A percentile compares a stretch with the other conserved stretches of the same genome.
phyloP scores from a whole-genome alignment of 495 filamentous ascomycete species.

The Letharia lupina region DNA sequence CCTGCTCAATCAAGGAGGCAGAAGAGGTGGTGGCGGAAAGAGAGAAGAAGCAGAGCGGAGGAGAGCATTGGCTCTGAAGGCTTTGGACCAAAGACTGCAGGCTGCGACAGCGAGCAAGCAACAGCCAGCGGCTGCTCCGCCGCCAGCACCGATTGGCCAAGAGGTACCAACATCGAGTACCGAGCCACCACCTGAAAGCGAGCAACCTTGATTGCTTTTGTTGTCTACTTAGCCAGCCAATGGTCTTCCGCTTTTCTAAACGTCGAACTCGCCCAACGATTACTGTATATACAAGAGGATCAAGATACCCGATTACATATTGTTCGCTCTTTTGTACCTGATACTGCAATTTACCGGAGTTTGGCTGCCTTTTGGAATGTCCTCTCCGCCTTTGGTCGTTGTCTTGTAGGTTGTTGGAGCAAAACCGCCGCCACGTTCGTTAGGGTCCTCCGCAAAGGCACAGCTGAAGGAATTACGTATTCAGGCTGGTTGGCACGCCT shows the following conservation, averaged over 20 bases:
- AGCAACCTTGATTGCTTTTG: constrained; percentile 12
- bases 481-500: neutral
- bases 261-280: neutral
- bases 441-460: neutral
- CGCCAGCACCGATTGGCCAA: constrained; percentile 31
- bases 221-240: neutral
- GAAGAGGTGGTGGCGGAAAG: constrained; percentile 41
- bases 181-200: constrained; percentile 25
- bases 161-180: constrained; percentile 21
- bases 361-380: neutral
- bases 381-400: neutral
- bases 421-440: neutral
- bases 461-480: neutral
- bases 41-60: constrained; percentile 89
- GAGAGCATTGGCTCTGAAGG: constrained; percentile 80
- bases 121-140: constrained; percentile 29
- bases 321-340: neutral
- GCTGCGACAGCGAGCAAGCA: constrained; percentile 55
- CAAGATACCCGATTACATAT: constrained; percentile 1
- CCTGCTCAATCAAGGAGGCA: constrained; percentile 43
- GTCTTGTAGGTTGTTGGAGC: neutral
- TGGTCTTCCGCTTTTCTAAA: neutral
- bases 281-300: constrained; percentile 1
- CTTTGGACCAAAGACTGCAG: constrained; percentile 83
- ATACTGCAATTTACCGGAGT: neutral